Base-by-base conservation (phyloP, 805 yeast genomes). In the Yamadazyma ubonensis region DNA sequence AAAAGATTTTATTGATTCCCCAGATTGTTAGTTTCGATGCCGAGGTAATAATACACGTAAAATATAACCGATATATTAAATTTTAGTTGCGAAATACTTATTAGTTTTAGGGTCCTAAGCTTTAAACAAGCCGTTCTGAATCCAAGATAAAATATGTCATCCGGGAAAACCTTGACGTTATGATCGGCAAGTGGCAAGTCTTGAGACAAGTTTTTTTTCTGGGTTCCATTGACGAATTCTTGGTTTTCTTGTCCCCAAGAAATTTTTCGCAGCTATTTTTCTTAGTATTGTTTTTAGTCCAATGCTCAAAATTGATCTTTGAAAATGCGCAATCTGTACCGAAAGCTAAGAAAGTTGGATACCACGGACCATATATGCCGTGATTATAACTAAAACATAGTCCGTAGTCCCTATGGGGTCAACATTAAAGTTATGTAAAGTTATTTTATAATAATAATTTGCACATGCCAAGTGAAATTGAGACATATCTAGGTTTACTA, bases 181-280 rank as follows among this genome's bases (percentile, higher is more conserved):
- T 30, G 21, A 15, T 19, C 18, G 23, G 6, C 22, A 10, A 14
- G 21, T 18, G 15, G 10, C 33, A 30, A 18, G 21, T 19, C 33
- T 23, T 15, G 20, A 30, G 14, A 14, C 12, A 27, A 12, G 11
- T 6, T 17, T 19, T 18, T 32, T 32, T 32, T 32, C 35, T 32
- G 35, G 35, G 35, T 14, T 16, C 27, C 22, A 32, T 32, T 32
- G 35, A 32, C 27, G 25, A 30, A 32, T 14, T 7, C 15, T 21
- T 9, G 10, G 12, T 16, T 32, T 32, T 32, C 35, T 32, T 32
- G 35, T 20, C 16, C 19, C 27, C 35, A 32, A 32, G 35, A 32
- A 32, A 32, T 21, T 32, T 32, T 32, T 32, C 35, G 35, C 35
- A 32, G 35, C 35, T 32, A 21, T 21, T 32, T 32, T 32, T 32